A percentile compares a stretch with the other conserved stretches of the same genome.
These are phyloP conservation scores for Tolypocladium cylindrosporum DNA, from an alignment of 2,329 filamentous ascomycete species.

Conservation along the genomic window DNA sequence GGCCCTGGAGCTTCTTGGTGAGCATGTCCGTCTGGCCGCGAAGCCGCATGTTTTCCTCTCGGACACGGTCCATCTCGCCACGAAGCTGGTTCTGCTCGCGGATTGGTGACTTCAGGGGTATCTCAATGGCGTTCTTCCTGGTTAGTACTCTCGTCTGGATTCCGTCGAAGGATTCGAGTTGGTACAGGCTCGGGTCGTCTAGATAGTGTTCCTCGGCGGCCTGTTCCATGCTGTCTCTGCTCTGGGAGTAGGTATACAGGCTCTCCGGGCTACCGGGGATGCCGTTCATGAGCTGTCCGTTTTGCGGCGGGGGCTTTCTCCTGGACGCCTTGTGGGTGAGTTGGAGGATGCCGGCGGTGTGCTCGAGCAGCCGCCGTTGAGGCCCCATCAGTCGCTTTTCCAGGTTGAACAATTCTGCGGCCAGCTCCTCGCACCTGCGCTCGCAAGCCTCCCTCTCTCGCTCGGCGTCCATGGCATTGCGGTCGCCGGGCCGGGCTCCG, in stretches of 20 bases:
- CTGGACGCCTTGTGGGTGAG: conserved; percentile 75
- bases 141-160: conserved; percentile 14
- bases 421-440: conserved; percentile 76
- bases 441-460: conserved; percentile 65
- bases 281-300: conserved; percentile 35
- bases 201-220: conserved; percentile 53
- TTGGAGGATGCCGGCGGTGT: conserved; percentile 87
- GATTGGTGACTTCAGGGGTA: conserved; percentile 47
- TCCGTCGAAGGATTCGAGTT: conserved; percentile 53
- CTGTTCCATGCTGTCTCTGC: conserved; percentile 47
- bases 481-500: conserved; percentile 38
- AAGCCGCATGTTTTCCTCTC: conserved; percentile 34
- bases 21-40: conserved; percentile 20
- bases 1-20: conserved; percentile 48
- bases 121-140: conserved; percentile 39
- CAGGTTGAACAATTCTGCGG: conserved; percentile 67
- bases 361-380: conserved; percentile 69
- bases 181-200: conserved; percentile 69
- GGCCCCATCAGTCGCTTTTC: conserved; percentile 69
- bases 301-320: conserved; percentile 35
- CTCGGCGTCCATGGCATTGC: conserved; percentile 53
- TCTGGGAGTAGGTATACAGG: conserved; percentile 58
- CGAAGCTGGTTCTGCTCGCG: conserved; percentile 43
- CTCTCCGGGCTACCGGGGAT: conserved; percentile 70
- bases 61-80: conserved; percentile 34